Evolutionary conservation across 2,329 filamentous ascomycete species (phyloP).

Genomic region (Parasarocladium wereldwijsianum): DNA sequence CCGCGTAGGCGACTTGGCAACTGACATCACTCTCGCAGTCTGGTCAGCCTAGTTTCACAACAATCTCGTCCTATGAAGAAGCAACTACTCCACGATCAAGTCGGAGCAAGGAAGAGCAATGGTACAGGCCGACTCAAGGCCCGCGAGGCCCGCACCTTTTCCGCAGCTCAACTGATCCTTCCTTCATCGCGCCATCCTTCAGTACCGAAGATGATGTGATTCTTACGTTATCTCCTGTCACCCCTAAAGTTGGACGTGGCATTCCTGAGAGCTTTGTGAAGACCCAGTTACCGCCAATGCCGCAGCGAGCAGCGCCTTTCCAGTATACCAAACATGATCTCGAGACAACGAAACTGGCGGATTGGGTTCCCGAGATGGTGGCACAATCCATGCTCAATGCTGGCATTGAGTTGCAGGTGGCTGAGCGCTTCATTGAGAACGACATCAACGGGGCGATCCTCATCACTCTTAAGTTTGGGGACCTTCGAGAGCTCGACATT

Average conservation of each 20-base stretch:
- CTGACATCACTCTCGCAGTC: constrained; percentile 42
- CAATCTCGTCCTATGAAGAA: constrained; percentile 77
- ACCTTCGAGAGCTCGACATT: constrained; percentile 68
- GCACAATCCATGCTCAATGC: constrained; percentile 76
- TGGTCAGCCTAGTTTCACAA: constrained; percentile 64
- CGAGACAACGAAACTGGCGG: constrained; percentile 41
- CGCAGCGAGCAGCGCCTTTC: constrained; percentile 34
- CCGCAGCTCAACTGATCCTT: constrained; percentile 42
- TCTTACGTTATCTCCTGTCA: constrained; percentile 59
- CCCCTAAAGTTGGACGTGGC: constrained; percentile 42
- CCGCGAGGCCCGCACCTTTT: constrained; percentile 81
- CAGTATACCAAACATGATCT: constrained; percentile 42
- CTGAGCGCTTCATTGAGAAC: constrained; percentile 78
- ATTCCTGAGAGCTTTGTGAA: constrained; percentile 13
- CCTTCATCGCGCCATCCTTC: constrained; percentile 8
- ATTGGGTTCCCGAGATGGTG: constrained; percentile 64
- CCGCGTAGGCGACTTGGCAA: no score
- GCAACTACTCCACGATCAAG: constrained; percentile 60
- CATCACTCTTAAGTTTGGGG: constrained; percentile 82
- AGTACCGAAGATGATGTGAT: constrained; percentile 29
- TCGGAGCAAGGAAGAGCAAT: constrained; percentile 43
- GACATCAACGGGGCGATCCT: constrained; percentile 84
- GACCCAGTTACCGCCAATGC: constrained; percentile 8
- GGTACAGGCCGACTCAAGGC: constrained; percentile 57
- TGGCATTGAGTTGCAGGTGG: constrained; percentile 61